Evolutionary conservation across 1,139 yeast genomes (phyloP), one percentile per base, ranked within the genome.

Genomic region (Meyerozyma sp.): DNA sequence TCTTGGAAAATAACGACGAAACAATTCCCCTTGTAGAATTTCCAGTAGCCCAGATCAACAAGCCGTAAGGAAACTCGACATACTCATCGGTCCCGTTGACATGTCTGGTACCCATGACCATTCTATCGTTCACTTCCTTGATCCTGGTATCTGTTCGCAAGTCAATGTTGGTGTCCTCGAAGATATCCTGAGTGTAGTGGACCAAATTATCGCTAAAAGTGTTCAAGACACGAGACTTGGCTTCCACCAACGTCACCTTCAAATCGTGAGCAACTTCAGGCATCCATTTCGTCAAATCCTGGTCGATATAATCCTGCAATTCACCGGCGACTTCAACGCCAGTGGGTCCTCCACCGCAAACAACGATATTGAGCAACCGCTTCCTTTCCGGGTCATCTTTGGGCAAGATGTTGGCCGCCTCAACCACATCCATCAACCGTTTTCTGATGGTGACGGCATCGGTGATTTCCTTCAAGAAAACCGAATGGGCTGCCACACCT

Each of bases 271-370:
- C 82, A 54, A 90, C 79, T 57, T 79, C 88, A 41, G 97, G 97
- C 71, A 86, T 82, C 94, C 95, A 88, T 67, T 82, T 85, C 57
- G 72, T 73, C 70, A 91, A 75, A 65, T 91, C 97, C 66, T 89
- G 95, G 65, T 87, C 94, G 53, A 90, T 84, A 67, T 88, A 91
- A 67, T 91, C 98, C 68, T 87, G 95, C 56, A 91, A 70, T 68
- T 91, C 97, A 58, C 95, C 97, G 52, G 96, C 96, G 58, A 87
- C 86, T 66, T 90, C 97, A 49, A 90, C 96, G 68, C 97, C 97
- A 43, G 96, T 90, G 59, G 97, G 96, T 50, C 96, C 96, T 62
- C 96, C 96, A 56, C 96, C 96, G 51, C 91, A 94, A 49, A 89
- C 93, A 47, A 89, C 90, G 55, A 90, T 82, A 50, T 84, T 84